Evolutionary conservation across 1,284 basidiomycete genomes (phyloP).

Genomic region (Puccinia brachypodii): DNA sequence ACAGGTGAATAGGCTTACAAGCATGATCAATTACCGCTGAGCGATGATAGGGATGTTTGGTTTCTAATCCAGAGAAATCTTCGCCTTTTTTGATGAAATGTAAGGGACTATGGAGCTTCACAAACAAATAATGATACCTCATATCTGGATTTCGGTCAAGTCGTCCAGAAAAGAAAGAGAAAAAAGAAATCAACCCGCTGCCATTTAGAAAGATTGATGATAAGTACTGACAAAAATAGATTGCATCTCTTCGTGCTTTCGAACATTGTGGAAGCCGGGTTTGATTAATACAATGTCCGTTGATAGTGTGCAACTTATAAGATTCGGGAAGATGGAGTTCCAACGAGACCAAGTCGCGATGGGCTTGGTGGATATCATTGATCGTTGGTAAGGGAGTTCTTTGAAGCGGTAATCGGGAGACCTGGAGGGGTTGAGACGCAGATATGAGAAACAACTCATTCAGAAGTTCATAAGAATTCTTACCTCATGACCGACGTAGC

Average conservation of each 20-base stretch:
- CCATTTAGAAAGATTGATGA: background rate
- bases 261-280: constrained; percentile 25
- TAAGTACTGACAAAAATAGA: constrained; percentile 37
- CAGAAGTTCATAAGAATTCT: background rate
- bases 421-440: background rate
- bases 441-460: background rate
- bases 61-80: constrained; percentile 7
- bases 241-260: constrained; percentile 31
- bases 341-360: constrained; percentile 31
- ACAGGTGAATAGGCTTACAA: background rate
- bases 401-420: constrained; percentile 39
- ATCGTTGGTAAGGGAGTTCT: constrained; percentile 44
- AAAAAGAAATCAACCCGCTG: background rate
- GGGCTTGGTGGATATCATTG: constrained; percentile 45
- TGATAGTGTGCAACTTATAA: constrained; percentile 12
- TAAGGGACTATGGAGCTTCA: constrained; percentile 35
- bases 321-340: constrained; percentile 33
- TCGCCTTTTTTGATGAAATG: constrained; percentile 37
- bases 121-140: constrained; percentile 42
- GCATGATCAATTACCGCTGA: constrained; percentile 40
- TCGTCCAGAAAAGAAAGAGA: no score
- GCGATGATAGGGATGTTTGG: constrained; percentile 36
- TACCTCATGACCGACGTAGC: constrained; percentile 46
- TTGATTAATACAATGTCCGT: constrained; percentile 24
- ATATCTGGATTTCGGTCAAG: constrained; percentile 17